These are phyloP conservation scores for Closterium sp. DNA, from an alignment of 139 green algal genomes.

Conservation along the genomic window DNA sequence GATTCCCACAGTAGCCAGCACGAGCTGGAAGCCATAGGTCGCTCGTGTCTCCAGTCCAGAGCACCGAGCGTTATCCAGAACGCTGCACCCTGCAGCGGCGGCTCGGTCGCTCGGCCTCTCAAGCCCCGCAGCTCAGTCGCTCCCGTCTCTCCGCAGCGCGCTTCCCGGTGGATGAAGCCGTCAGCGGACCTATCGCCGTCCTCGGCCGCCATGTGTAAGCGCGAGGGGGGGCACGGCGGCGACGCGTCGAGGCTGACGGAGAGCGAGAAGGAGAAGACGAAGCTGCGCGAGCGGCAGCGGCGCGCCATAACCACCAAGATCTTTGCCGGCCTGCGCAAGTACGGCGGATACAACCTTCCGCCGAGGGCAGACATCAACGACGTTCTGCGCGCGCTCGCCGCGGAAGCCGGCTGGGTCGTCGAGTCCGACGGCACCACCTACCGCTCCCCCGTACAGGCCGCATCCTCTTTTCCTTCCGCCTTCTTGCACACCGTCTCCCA, in stretches of 20 bases:
- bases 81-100: no score
- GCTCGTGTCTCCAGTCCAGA: background rate
- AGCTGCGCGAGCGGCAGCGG: conserved; percentile 37
- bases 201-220: background rate
- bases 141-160: background rate
- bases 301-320: conserved; percentile 47
- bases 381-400: conserved; percentile 33
- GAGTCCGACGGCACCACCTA: conserved; percentile 43
- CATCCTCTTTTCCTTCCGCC: background rate
- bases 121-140: background rate
- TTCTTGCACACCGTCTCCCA: background rate
- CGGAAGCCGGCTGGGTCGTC: background rate
- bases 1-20: background rate
- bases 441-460: background rate
- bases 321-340: conserved; percentile 43
- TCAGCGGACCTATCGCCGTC: background rate
- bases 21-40: background rate
- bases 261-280: conserved; percentile 51
- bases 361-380: conserved; percentile 44
- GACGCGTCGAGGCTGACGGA: conserved; percentile 26
- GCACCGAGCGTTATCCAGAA: background rate
- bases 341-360: conserved; percentile 45
- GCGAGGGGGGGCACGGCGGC: background rate
- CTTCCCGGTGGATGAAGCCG: background rate
- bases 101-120: background rate